These are phyloP conservation scores for Rhexocercosporidium sp. DNA, from an alignment of 2,329 filamentous ascomycete species.

Conservation along the genomic window DNA sequence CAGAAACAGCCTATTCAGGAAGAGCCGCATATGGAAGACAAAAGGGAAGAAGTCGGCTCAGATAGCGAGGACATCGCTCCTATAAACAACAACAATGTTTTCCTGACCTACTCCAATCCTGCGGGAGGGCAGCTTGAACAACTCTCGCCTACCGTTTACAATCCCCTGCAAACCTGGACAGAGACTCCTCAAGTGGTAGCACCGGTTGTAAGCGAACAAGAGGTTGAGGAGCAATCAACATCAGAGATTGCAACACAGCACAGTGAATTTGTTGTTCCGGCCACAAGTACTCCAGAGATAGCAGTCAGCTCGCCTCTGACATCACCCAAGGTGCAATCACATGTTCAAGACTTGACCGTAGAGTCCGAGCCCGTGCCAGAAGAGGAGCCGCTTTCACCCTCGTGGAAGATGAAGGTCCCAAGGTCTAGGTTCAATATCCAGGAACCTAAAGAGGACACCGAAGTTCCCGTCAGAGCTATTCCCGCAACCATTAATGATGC, in stretches of 20 bases:
- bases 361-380: not conserved
- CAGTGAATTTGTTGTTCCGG: not conserved
- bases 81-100: not conserved
- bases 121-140: constrained; percentile 13
- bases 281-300: not conserved
- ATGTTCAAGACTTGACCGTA: not conserved
- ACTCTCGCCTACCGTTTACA: constrained; percentile 15
- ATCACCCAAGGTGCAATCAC: not conserved
- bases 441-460: constrained; percentile 21
- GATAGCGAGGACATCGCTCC: constrained; percentile 9
- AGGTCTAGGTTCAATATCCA: constrained; percentile 39
- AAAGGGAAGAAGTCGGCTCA: constrained; percentile 6
- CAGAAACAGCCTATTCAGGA: constrained; percentile 19
- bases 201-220: not conserved
- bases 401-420: constrained; percentile 32
- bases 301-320: constrained; percentile 1
- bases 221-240: not conserved
- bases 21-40: constrained; percentile 6
- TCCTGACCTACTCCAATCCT: not conserved
- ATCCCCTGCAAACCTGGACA: not conserved
- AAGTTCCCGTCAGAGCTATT: constrained; percentile 19
- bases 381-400: constrained; percentile 10
- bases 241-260: not conserved
- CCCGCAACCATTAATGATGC: constrained; percentile 21
- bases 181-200: not conserved